phyloP scores from a whole-genome alignment of 768 basidiomycete genomes.

The Candolleomyces aberdarensis region DNA sequence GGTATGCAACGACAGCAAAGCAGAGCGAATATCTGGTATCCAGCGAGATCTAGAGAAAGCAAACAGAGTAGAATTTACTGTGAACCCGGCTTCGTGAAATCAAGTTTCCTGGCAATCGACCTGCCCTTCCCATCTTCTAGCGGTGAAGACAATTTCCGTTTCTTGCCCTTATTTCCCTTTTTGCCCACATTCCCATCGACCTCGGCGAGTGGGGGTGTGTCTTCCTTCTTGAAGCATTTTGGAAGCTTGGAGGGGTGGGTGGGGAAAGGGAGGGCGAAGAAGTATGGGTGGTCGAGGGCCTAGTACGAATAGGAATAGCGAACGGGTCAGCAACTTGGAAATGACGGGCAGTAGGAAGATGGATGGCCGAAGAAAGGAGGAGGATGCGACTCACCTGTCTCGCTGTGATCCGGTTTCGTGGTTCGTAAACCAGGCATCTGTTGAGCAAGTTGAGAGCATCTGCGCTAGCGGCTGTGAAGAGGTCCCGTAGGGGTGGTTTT shows the following conservation, averaged over 20 bases:
- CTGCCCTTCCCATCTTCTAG: conserved; percentile 47
- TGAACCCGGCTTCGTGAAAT: conserved; percentile 39
- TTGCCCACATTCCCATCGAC: conserved; percentile 71
- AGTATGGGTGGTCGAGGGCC: conserved; percentile 88
- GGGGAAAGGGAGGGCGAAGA: conserved; percentile 81
- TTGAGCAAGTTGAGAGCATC: conserved; percentile 82
- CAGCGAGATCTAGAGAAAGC: too few species aligned
- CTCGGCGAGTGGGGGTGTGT: conserved; percentile 65
- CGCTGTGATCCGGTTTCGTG: conserved; percentile 75
- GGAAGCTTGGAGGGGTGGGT: conserved; percentile 88
- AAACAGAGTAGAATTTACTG: too few species aligned
- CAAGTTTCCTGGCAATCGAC: conserved; percentile 66
- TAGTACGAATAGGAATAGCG: conserved; percentile 23
- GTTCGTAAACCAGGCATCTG: conserved; percentile 83
- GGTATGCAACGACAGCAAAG: too few species aligned
- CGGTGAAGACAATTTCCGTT: conserved; percentile 67
- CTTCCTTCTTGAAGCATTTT: conserved; percentile 51
- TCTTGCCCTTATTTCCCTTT: conserved; percentile 49
- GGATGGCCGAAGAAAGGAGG: neutral
- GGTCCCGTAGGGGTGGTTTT: conserved; percentile 73
- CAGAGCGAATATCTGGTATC: too few species aligned
- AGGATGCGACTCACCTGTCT: conserved; percentile 56
- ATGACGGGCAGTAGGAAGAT: neutral
- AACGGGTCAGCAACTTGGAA: neutral
- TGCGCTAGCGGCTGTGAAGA: conserved; percentile 88